These are phyloP conservation scores for Talaromyces marneffei DNA, from an alignment of 2,329 filamentous ascomycete genomes.

Conservation along the genomic window DNA sequence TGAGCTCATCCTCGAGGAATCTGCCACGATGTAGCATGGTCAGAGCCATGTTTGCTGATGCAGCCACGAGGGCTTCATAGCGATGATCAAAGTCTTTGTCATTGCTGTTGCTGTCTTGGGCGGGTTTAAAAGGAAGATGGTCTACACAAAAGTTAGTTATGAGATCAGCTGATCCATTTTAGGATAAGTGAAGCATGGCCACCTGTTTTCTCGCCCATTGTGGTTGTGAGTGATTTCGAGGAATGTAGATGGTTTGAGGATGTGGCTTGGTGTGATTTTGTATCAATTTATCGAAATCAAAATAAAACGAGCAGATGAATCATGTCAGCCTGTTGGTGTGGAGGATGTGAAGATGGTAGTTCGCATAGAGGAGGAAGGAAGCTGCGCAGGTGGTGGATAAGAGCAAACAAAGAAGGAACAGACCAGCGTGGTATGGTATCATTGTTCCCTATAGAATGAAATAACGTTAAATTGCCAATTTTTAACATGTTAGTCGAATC, in stretches of 20 bases:
- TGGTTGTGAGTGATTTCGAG: neutral
- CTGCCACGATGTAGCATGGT: constrained; percentile 6
- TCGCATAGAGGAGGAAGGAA: neutral
- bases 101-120: neutral
- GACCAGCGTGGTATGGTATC: neutral
- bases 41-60: constrained; percentile 1
- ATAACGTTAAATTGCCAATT: no score
- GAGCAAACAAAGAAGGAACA: neutral
- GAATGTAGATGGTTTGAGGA: neutral
- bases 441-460: neutral
- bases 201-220: neutral
- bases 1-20: constrained; percentile 1
- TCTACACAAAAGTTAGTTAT: neutral
- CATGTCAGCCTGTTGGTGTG: neutral
- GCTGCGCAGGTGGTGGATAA: neutral
- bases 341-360: neutral
- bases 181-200: neutral
- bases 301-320: neutral
- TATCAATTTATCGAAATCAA: neutral
- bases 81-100: neutral
- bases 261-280: neutral
- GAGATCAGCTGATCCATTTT: no score
- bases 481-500: no score
- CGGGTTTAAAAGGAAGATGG: neutral
- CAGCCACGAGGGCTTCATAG: neutral